Conservation (phyloP, 352 stramenopile species). For the Pythium guiyangense region DNA sequence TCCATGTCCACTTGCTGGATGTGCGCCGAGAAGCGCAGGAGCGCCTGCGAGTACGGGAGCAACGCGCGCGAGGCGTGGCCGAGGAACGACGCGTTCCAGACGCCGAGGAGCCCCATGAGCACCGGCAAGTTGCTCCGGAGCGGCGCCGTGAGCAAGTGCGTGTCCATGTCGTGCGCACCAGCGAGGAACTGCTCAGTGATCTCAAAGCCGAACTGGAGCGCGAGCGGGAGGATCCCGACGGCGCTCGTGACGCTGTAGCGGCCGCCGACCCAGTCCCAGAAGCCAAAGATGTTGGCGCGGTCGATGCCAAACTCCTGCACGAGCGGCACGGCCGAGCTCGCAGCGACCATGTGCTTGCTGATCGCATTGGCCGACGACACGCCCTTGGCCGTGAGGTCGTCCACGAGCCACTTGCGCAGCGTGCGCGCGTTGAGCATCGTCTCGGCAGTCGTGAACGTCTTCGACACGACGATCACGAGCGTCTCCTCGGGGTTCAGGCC, state of each 20-base stretch:
- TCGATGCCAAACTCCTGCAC: slow-evolving; percentile 94
- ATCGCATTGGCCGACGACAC: slow-evolving; percentile 84
- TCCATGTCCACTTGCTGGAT: slow-evolving; percentile 99
- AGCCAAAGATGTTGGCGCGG: slow-evolving; percentile 95
- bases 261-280: slow-evolving; percentile 99
- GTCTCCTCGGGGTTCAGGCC: slow-evolving; percentile 94
- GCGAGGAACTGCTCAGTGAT: slow-evolving; percentile 91
- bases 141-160: slow-evolving; percentile 94
- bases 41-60: slow-evolving; percentile 92
- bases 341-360: slow-evolving; percentile 92
- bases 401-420: slow-evolving; percentile 94
- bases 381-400: slow-evolving; percentile 87
- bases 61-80: slow-evolving; percentile 90
- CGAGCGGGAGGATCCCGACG: slow-evolving; percentile 95
- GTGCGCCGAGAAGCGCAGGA: slow-evolving; percentile 95
- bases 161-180: slow-evolving; percentile 96
- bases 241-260: slow-evolving; percentile 97
- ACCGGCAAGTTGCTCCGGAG: slow-evolving; percentile 95
- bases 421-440: slow-evolving; percentile 99
- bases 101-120: slow-evolving; percentile 94
- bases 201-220: slow-evolving; percentile 95
- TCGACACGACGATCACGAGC: slow-evolving; percentile 96
- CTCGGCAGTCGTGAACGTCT: slow-evolving; percentile 99
- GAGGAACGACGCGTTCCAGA: slow-evolving; percentile 99
- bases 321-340: slow-evolving; percentile 72